Conservation (phyloP, 306 rosid species). For the Dryas octopetala region DNA sequence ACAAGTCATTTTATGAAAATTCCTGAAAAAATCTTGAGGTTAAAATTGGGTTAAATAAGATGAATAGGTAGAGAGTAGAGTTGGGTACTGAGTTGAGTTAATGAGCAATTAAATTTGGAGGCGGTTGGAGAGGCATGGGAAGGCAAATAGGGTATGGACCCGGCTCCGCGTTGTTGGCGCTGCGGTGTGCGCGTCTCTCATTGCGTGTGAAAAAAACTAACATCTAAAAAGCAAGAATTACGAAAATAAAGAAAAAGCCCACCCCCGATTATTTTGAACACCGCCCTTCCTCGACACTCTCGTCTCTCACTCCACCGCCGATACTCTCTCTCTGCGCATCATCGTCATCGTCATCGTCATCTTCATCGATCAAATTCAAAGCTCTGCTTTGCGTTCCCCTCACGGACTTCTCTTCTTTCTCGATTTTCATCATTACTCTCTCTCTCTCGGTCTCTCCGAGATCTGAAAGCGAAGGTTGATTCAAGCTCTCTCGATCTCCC, state of each 20-base stretch:
- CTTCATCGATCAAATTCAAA: constrained; percentile 16
- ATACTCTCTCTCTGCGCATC: not conserved
- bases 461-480: constrained; percentile 33
- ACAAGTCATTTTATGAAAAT: no score
- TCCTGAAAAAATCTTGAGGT: no score
- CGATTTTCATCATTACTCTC: constrained; percentile 12
- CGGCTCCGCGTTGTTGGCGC: not conserved
- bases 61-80: no score
- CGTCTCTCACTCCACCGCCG: constrained; percentile 23
- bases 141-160: not conserved
- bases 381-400: constrained; percentile 23
- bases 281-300: not conserved
- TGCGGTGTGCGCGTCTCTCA: not conserved
- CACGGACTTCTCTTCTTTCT: constrained; percentile 23
- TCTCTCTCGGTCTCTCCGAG: constrained; percentile 7
- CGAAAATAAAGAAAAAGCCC: not conserved
- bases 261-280: not conserved
- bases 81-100: no score
- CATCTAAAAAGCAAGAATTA: not conserved
- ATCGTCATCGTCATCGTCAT: not conserved
- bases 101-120: not conserved
- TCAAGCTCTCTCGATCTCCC: constrained; percentile 25
- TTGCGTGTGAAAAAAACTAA: not conserved
- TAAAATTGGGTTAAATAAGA: no score
- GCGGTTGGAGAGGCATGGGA: not conserved